Evolutionary conservation across 2,329 filamentous ascomycete species (phyloP), one percentile per base, ranked within the genome.

Genomic region (Tolypocladium guangdongense): DNA sequence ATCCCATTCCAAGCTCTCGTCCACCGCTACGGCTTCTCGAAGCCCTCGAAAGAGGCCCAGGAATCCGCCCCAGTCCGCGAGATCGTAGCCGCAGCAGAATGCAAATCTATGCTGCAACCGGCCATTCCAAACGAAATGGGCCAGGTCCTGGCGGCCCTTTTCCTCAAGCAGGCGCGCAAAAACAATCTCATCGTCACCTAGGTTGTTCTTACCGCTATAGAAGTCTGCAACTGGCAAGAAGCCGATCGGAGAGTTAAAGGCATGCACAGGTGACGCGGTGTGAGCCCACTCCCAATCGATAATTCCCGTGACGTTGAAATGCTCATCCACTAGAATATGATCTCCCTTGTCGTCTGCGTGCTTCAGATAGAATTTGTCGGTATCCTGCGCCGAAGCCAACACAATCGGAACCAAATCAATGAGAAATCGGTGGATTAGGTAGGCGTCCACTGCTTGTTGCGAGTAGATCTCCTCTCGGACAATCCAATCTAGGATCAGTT

Each of bases 281-380:
- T 67, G 57, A n/a, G 68, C 66, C 65, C 62, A 68, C 47, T 68
- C 64, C 68, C 68, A 78, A 56, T 78, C 74, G 51, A 78, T 72
- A 35, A 78, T 72, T 1, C 72, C 73, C 7, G 70, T 76, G 36
- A 78, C 69, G 53, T 74, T 72, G 54, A 66, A 73, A 8, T 74
- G 49, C 4, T 74, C 65, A 54, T 78, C 70, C 2, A 72, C 69
- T 1, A 78, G 62, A 16, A 78, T 68, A 49, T 78, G 73, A 51
- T 77, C 73, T 3, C 71, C 74, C 58, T 77, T 78, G 56, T 78
- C 74, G 53, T 64, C 64, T 50, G 57, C 57, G 43, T 66, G 61
- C 56, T 74, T 77, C 10, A 78, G 60, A 53, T 71, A 77, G 60
- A 70, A 78, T 27, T 58, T 61, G 4, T 62, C 56, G 33, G 65